These are phyloP conservation scores for Gossypium laxum DNA, from an alignment of 441 rosid species.

Conservation along the genomic window DNA sequence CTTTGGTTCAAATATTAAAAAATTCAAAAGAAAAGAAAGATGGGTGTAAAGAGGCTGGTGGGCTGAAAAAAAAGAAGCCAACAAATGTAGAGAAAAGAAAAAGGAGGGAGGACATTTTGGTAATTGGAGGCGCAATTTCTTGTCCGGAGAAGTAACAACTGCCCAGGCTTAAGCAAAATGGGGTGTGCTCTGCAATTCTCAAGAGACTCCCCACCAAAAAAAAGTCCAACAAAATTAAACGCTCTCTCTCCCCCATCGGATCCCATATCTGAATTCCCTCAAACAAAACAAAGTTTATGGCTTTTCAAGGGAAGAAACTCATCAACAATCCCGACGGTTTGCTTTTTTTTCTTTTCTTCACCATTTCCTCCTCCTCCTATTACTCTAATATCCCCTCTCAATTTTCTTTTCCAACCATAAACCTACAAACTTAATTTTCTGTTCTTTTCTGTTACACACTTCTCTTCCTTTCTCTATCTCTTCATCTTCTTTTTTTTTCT, in stretches of 20 bases:
- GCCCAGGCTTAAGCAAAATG: background rate
- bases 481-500: background rate
- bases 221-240: background rate
- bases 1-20: no score
- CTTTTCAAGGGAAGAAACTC: slow-evolving; percentile 74
- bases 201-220: background rate
- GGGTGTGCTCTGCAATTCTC: background rate
- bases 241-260: background rate
- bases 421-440: background rate
- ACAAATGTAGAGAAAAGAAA: background rate
- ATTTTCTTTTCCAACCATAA: background rate
- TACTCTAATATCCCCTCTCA: background rate
- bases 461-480: background rate
- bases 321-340: slow-evolving; percentile 76
- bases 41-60: no score
- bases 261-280: background rate
- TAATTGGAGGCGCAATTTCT: background rate
- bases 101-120: background rate
- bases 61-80: no score
- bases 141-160: background rate
- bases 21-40: no score
- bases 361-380: background rate
- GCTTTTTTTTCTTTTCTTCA: slow-evolving; percentile 23
- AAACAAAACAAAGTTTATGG: slow-evolving; percentile 33
- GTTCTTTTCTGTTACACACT: background rate